Evolutionary conservation across 257 asterid genomes (phyloP).

Genomic region (Gentiana macrophylla): DNA sequence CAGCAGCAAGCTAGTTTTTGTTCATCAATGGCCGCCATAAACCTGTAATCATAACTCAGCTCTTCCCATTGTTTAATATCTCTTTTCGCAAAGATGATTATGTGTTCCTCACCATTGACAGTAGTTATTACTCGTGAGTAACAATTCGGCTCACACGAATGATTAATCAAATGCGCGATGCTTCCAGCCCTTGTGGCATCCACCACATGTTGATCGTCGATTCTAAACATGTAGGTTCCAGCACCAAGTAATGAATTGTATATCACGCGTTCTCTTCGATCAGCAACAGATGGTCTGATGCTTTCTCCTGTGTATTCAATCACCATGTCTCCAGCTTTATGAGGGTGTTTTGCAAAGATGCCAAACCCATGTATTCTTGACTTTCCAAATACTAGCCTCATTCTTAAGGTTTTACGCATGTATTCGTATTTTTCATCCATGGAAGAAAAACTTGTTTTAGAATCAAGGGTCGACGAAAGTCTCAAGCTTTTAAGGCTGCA

Average conservation of each 20-base stretch:
- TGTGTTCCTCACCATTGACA: slow-evolving; percentile 63
- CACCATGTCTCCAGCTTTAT: slow-evolving; percentile 98
- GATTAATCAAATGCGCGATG: slow-evolving; percentile 94
- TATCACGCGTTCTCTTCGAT: slow-evolving; percentile 81
- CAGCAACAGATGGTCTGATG: slow-evolving; percentile 87
- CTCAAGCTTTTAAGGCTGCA: slow-evolving; percentile 50
- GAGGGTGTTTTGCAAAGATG: slow-evolving; percentile 72
- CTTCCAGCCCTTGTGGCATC: slow-evolving; percentile 99
- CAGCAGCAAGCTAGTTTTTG: slow-evolving; percentile 67
- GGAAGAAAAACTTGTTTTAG: slow-evolving; percentile 55
- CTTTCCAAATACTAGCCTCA: slow-evolving; percentile 53
- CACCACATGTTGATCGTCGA: slow-evolving; percentile 80
- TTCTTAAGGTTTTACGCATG: slow-evolving; percentile 43
- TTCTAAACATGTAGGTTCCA: slow-evolving; percentile 96
- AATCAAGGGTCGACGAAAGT: slow-evolving; percentile 35
- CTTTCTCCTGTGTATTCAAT: slow-evolving; percentile 93
- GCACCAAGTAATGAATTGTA: slow-evolving; percentile 99
- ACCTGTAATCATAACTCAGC: slow-evolving; percentile 96
- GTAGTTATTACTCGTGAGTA: slow-evolving; percentile 64
- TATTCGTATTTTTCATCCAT: slow-evolving; percentile 78
- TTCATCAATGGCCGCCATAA: slow-evolving; percentile 49
- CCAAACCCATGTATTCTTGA: slow-evolving; percentile 97
- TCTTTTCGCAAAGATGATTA: slow-evolving; percentile 92
- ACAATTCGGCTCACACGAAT: slow-evolving; percentile 99
- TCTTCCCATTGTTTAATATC: slow-evolving; percentile 83